Percentiles rank a stretch among this genome's conserved stretches.
phyloP scores from a whole-genome alignment of 2,329 filamentous ascomycete genomes.

The Diatrype stigma region DNA sequence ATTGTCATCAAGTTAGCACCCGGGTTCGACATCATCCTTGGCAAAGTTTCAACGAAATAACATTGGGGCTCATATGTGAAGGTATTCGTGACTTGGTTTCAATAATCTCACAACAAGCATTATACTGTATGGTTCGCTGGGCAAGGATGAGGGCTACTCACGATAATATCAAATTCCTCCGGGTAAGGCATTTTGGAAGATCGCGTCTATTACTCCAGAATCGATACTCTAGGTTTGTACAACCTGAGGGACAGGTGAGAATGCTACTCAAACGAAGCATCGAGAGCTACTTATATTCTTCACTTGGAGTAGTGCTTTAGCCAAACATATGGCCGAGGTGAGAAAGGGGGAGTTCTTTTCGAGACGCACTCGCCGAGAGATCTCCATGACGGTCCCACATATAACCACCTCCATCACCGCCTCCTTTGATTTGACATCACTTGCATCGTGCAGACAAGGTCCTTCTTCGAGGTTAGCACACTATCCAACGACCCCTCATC shows the following conservation, averaged over 20 bases:
- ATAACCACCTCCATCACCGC: background rate
- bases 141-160: background rate
- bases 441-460: background rate
- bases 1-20: background rate
- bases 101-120: too few relatives aligned
- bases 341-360: background rate
- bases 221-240: background rate
- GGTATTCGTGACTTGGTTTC: too few relatives aligned
- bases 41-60: background rate
- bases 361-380: background rate
- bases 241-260: background rate
- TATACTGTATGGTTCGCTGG: too few relatives aligned
- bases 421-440: background rate
- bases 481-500: background rate
- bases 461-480: background rate
- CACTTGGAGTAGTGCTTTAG: background rate
- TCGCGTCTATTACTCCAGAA: background rate
- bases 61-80: too few relatives aligned
- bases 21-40: background rate
- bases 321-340: background rate
- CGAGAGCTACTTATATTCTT: background rate
- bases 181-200: background rate
- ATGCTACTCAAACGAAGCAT: background rate
- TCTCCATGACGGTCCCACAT: background rate
- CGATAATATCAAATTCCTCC: background rate